These are phyloP conservation scores for Ophiostoma piceae DNA, from an alignment of 2,329 filamentous ascomycete species.

Conservation along the genomic window DNA sequence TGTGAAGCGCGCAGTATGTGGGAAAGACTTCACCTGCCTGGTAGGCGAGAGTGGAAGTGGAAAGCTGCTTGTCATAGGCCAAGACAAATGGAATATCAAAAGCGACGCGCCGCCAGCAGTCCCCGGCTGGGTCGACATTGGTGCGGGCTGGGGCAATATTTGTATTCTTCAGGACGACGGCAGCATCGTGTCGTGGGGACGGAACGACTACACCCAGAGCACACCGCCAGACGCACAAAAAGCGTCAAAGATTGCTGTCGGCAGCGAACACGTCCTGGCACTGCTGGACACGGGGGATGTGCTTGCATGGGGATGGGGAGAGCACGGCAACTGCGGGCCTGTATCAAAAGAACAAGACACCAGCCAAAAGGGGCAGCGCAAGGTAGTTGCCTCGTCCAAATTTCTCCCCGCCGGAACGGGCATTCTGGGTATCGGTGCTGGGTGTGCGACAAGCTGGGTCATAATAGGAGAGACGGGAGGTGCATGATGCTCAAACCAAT, in stretches of 20 bases:
- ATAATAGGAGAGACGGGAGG: constrained; percentile 18
- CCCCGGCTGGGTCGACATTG: constrained; percentile 60
- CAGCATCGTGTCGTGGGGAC: constrained; percentile 67
- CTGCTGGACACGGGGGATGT: constrained; percentile 61
- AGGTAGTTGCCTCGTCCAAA: constrained; percentile 56
- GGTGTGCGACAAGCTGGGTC: constrained; percentile 86
- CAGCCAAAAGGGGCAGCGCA: constrained; percentile 66
- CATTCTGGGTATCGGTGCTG: constrained; percentile 66
- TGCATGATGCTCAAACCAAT: constrained; percentile 1
- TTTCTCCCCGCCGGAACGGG: constrained; percentile 47
- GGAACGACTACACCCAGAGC: constrained; percentile 79
- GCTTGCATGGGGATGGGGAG: constrained; percentile 90
- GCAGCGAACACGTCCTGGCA: constrained; percentile 85
- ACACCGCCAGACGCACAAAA: constrained; percentile 55
- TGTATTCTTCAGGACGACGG: constrained; percentile 62
- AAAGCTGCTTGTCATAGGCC: constrained; percentile 62
- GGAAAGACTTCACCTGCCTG: constrained; percentile 79
- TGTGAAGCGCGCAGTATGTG: constrained; percentile 66
- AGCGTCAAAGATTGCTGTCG: constrained; percentile 63
- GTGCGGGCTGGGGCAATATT: constrained; percentile 76
- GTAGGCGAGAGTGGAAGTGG: constrained; percentile 53
- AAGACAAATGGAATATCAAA: constrained; percentile 65
- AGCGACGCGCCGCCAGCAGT: constrained; percentile 51
- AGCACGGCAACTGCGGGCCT: constrained; percentile 92
- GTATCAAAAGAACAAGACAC: constrained; percentile 46